These are phyloP conservation scores for Yamadazyma buinensis DNA, from an alignment of 1,139 yeast genomes.

Conservation along the genomic window DNA sequence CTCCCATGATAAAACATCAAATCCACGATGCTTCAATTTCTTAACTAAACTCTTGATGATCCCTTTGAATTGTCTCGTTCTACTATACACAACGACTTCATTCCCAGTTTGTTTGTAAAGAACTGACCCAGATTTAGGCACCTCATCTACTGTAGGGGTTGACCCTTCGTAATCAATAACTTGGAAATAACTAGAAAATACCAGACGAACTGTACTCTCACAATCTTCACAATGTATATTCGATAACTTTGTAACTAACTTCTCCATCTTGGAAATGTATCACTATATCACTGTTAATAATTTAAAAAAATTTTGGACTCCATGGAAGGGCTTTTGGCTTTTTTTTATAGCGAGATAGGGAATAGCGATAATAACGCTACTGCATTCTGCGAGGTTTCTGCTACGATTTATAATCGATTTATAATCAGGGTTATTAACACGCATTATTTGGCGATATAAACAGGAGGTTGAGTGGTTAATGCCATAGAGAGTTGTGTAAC, in stretches of 20 bases:
- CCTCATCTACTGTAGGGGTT: conserved; percentile 2
- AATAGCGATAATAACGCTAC: conserved; percentile 3
- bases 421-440: too few species aligned
- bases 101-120: conserved; percentile 16
- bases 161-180: conserved; percentile 13
- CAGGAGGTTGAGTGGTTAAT: too few species aligned
- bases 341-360: background rate
- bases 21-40: conserved; percentile 26
- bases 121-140: conserved; percentile 8
- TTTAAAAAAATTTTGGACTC: background rate
- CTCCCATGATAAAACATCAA: conserved; percentile 34
- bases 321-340: background rate
- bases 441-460: too few species aligned
- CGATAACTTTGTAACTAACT: conserved; percentile 25
- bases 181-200: conserved; percentile 13
- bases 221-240: conserved; percentile 56
- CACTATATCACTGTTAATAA: too few species aligned
- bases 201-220: conserved; percentile 28
- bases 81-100: conserved; percentile 19
- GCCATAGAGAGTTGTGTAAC: too few species aligned
- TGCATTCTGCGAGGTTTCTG: conserved; percentile 2
- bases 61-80: conserved; percentile 9
- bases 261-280: conserved; percentile 30
- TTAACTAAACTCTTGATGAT: conserved; percentile 22
- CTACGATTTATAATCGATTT: too few species aligned